Conservation (phyloP, 2,329 filamentous ascomycete species). For the Diaporthe destruens region DNA sequence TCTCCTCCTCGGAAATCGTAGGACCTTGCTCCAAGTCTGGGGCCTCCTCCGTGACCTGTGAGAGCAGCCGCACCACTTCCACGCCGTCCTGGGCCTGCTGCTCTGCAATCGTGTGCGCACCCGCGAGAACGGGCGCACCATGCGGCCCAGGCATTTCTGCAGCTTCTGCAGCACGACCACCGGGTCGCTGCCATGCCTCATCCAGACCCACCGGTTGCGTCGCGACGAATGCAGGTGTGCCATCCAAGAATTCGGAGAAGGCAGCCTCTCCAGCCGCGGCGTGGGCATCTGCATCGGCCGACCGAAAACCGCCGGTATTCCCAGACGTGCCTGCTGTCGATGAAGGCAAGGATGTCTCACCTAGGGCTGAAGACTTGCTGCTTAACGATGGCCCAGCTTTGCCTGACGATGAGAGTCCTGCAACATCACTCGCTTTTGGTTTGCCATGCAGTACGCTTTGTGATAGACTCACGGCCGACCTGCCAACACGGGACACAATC, state of each 20-base stretch:
- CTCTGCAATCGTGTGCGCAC: conserved; percentile 47
- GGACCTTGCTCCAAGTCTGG: conserved; percentile 43
- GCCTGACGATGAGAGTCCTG: conserved; percentile 26
- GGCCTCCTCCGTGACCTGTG: conserved; percentile 43
- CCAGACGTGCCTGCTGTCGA: conserved; percentile 35
- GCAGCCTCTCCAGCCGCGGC: conserved; percentile 50
- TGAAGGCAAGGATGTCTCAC: conserved; percentile 45
- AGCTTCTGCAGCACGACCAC: background rate
- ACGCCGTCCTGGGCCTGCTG: conserved; percentile 54
- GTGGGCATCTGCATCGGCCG: conserved; percentile 47
- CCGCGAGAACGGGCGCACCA: background rate
- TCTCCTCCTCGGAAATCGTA: conserved; percentile 48
- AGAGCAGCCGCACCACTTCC: conserved; percentile 56
- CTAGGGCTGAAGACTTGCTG: conserved; percentile 5
- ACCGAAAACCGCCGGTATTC: conserved; percentile 46
- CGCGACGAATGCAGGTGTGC: conserved; percentile 43
- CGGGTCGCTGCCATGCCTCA: conserved; percentile 40
- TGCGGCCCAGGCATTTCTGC: background rate
- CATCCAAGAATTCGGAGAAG: conserved; percentile 55
- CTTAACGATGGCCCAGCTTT: conserved; percentile 37
- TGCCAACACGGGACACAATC: conserved; percentile 43
- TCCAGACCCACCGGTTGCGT: conserved; percentile 43
- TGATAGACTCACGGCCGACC: conserved; percentile 44
- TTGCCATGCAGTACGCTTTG: conserved; percentile 45
- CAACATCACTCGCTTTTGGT: conserved; percentile 33